Evolutionary conservation across 768 basidiomycete genomes (phyloP).

Genomic region (Lanmaoa pseudosensibilis): DNA sequence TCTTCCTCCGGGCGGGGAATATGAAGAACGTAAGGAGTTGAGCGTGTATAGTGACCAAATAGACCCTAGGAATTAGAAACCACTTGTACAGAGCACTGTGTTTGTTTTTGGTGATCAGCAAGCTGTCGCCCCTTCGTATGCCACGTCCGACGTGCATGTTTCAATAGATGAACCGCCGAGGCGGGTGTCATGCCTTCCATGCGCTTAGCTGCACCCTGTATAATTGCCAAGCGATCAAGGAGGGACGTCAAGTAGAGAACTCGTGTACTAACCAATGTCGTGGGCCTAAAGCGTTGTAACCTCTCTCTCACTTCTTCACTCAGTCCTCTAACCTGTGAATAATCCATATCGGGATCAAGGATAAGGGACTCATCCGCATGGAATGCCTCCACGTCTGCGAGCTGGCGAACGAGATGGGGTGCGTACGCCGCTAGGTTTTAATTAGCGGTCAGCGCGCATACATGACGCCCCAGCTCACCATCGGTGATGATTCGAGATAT

Average conservation of each 20-base stretch:
- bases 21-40: background rate
- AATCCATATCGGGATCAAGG: constrained; percentile 73
- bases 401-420: constrained; percentile 67
- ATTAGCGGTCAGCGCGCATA: constrained; percentile 3
- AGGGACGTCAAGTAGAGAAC: background rate
- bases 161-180: constrained; percentile 64
- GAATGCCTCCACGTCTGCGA: constrained; percentile 72
- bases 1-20: background rate
- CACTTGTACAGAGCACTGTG: background rate
- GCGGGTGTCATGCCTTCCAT: constrained; percentile 94
- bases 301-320: constrained; percentile 76
- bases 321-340: constrained; percentile 59
- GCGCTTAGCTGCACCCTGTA: constrained; percentile 86
- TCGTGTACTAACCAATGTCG: constrained; percentile 55
- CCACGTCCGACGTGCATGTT: constrained; percentile 51
- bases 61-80: background rate
- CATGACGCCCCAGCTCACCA: constrained; percentile 41
- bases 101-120: background rate
- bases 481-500: constrained; percentile 68
- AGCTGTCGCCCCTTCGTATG: background rate
- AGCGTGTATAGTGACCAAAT: background rate
- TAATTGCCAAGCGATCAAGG: background rate
- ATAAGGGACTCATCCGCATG: constrained; percentile 70
- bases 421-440: constrained; percentile 54
- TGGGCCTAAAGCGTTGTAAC: constrained; percentile 58